phyloP scores from a whole-genome alignment of 257 asterid genomes.

The Paraleonurus japonicus region DNA sequence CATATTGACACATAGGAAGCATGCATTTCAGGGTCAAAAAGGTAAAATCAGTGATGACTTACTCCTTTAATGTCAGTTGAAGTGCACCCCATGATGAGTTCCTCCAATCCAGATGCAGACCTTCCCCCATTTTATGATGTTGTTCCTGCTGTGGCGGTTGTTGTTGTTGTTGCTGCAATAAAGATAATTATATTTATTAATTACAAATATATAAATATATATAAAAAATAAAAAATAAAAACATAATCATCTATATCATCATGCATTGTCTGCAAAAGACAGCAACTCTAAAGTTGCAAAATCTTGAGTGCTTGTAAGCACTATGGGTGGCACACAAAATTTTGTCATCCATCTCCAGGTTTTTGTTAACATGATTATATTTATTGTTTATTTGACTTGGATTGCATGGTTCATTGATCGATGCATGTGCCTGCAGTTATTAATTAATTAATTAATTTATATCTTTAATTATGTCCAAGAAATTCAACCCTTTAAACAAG shows the following conservation, averaged over 20 bases:
- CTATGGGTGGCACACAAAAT: slow-evolving; percentile 21
- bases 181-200: slow-evolving; percentile 17
- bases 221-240: background rate
- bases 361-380: background rate
- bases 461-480: too few species aligned
- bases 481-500: background rate
- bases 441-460: too few species aligned
- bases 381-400: background rate
- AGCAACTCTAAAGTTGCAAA: slow-evolving; percentile 27
- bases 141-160: slow-evolving; percentile 57
- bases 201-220: background rate
- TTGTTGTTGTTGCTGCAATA: slow-evolving; percentile 40
- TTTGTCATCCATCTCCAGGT: background rate
- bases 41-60: slow-evolving; percentile 33
- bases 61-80: slow-evolving; percentile 75
- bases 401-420: background rate
- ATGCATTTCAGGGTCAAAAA: slow-evolving; percentile 27
- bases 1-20: slow-evolving; percentile 16
- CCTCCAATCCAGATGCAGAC: slow-evolving; percentile 96
- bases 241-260: slow-evolving; percentile 65
- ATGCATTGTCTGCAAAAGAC: slow-evolving; percentile 64
- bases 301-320: slow-evolving; percentile 36
- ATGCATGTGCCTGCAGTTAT: background rate
- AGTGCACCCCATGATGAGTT: slow-evolving; percentile 97
- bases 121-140: slow-evolving; percentile 73